A percentile compares a stretch with the other conserved stretches of the same genome.
These are phyloP conservation scores for Immersiella caudata DNA, from an alignment of 495 filamentous ascomycete genomes.

Conservation along the genomic window DNA sequence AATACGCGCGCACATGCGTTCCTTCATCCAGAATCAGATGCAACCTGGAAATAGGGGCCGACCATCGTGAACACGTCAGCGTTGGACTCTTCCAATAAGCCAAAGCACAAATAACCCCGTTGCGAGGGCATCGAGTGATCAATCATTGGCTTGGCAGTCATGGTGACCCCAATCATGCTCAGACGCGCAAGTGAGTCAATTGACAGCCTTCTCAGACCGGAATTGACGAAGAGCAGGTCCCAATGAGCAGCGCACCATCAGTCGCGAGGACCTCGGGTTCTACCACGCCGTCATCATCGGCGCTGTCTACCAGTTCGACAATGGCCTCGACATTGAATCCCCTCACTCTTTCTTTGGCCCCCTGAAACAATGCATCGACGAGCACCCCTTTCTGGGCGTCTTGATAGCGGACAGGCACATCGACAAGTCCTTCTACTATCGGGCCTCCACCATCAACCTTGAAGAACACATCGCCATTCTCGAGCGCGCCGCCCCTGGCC, in stretches of 20 bases:
- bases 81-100: too few relatives aligned
- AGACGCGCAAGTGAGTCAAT: constrained; percentile 1
- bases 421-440: constrained; percentile 26
- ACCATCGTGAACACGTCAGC: too few relatives aligned
- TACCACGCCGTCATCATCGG: constrained; percentile 24
- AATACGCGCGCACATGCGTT: too few relatives aligned
- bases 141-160: too few relatives aligned
- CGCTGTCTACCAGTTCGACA: constrained; percentile 20
- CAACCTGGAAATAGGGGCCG: too few relatives aligned
- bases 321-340: background rate
- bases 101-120: too few relatives aligned
- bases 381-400: constrained; percentile 23
- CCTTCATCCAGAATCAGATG: too few relatives aligned
- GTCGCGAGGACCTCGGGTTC: constrained; percentile 24
- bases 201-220: background rate
- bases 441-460: constrained; percentile 19
- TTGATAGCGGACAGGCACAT: constrained; percentile 23
- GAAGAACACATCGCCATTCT: constrained; percentile 19
- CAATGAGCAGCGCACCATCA: constrained; percentile 26
- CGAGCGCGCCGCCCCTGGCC: background rate
- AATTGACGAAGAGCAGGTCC: constrained; percentile 15
- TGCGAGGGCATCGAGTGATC: too few relatives aligned
- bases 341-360: constrained; percentile 9
- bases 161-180: background rate
- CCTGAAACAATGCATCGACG: constrained; percentile 18